Evolutionary conservation across 139 green algal species (phyloP).

Genomic region (Tetradesmus lagerheimii): DNA sequence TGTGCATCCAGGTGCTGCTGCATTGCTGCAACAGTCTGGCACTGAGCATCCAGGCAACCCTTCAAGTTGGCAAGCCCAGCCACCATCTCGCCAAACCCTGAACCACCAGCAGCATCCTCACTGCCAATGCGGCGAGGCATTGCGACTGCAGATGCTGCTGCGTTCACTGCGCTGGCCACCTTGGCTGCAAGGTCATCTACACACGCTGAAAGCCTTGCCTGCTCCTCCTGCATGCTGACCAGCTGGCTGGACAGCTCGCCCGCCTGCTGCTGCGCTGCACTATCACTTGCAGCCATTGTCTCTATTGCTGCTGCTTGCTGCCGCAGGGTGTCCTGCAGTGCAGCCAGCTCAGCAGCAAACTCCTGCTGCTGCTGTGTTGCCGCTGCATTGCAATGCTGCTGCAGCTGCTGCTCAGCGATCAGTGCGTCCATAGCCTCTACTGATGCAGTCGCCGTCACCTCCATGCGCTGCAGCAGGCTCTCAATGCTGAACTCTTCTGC

Average conservation of each 20-base stretch:
- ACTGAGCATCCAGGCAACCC: constrained; percentile 19
- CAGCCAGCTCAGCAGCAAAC: background rate
- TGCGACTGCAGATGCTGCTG: background rate
- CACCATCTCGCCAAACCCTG: constrained; percentile 31
- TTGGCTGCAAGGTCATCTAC: constrained; percentile 31
- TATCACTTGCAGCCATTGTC: background rate
- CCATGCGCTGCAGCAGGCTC: background rate
- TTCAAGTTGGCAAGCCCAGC: constrained; percentile 39
- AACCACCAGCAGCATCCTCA: background rate
- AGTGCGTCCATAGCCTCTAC: background rate
- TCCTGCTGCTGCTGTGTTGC: background rate
- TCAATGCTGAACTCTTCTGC: background rate
- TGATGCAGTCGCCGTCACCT: background rate
- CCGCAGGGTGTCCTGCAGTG: background rate
- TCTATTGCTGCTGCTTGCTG: constrained; percentile 15
- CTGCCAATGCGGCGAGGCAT: constrained; percentile 15
- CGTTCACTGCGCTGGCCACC: constrained; percentile 10
- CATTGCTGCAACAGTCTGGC: background rate
- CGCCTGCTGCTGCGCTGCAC: background rate
- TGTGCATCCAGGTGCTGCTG: constrained; percentile 9
- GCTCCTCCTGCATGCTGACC: background rate
- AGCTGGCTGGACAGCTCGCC: background rate
- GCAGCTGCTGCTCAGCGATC: constrained; percentile 4
- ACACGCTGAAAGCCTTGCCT: background rate
- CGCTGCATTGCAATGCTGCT: background rate